phyloP scores from a whole-genome alignment of 2,329 filamentous ascomycete species.

The Phyllosticta citribraziliensis region DNA sequence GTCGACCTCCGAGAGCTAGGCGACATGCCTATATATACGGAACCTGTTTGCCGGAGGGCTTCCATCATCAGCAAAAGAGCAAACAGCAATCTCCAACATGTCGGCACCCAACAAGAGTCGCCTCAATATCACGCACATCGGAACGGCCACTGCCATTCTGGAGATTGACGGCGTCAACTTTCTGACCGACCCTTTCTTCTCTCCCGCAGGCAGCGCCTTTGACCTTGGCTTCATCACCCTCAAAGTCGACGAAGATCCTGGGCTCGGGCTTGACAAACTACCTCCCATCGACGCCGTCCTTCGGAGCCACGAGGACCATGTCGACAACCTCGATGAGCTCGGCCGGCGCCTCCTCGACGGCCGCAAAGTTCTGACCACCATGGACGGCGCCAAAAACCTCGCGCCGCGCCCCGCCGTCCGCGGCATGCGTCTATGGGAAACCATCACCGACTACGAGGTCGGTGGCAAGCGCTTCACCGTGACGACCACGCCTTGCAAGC shows the following conservation, averaged over 20 bases:
- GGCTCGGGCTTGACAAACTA: conserved; percentile 28
- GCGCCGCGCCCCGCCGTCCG: conserved; percentile 33
- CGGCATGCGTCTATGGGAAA: conserved; percentile 21
- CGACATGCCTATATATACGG: neutral
- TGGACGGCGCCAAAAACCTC: conserved; percentile 36
- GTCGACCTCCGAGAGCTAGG: neutral
- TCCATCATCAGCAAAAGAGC: neutral
- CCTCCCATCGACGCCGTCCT: conserved; percentile 41
- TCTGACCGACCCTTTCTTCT: conserved; percentile 21
- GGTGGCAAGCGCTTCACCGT: conserved; percentile 29
- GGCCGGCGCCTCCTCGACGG: conserved; percentile 39
- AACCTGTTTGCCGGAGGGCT: neutral
- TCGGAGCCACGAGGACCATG: conserved; percentile 43
- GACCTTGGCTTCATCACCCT: neutral
- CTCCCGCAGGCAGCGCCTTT: conserved; percentile 12
- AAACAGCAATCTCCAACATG: neutral
- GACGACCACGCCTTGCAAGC: conserved; percentile 35
- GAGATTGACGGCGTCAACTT: conserved; percentile 19
- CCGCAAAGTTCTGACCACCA: conserved; percentile 37
- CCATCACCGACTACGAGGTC: conserved; percentile 14
- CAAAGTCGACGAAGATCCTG: conserved; percentile 17
- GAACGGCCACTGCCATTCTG: conserved; percentile 41
- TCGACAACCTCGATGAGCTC: conserved; percentile 39
- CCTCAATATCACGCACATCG: conserved; percentile 36
- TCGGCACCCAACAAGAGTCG: conserved; percentile 10